phyloP scores from a whole-genome alignment of 495 filamentous ascomycete species.

The Baudoinia panamericana region DNA sequence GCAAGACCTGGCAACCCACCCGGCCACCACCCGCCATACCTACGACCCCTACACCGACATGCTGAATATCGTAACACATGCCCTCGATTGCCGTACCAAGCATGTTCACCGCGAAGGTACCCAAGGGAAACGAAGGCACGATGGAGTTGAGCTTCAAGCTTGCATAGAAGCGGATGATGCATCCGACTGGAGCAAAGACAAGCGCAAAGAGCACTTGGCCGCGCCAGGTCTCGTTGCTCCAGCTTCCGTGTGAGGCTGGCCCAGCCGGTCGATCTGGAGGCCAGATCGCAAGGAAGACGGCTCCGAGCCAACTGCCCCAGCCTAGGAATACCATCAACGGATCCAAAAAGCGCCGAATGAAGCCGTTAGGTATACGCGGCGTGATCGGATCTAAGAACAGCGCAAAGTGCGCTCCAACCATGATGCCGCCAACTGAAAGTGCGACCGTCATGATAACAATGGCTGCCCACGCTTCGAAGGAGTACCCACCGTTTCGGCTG shows the following conservation, averaged over 20 bases:
- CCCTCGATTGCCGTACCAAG: constrained; percentile 53
- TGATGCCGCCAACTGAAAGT: constrained; percentile 53
- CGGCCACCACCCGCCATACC: constrained; percentile 35
- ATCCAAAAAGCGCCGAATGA: constrained; percentile 51
- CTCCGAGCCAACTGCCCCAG: constrained; percentile 65
- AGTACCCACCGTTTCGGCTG: constrained; percentile 62
- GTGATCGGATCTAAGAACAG: constrained; percentile 42
- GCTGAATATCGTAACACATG: constrained; percentile 63
- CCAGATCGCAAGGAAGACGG: constrained; percentile 57
- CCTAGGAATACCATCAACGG: constrained; percentile 47
- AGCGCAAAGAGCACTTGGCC: constrained; percentile 61
- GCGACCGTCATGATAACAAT: constrained; percentile 56
- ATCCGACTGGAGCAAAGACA: constrained; percentile 76
- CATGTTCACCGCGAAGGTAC: constrained; percentile 79
- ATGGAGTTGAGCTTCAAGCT: constrained; percentile 55
- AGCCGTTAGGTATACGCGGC: constrained; percentile 44
- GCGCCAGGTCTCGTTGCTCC: constrained; percentile 51
- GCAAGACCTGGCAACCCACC: constrained; percentile 61
- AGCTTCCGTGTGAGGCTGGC: constrained; percentile 20
- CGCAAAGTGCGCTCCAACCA: constrained; percentile 67
- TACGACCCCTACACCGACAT: constrained; percentile 31
- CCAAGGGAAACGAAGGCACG: constrained; percentile 63
- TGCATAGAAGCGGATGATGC: constrained; percentile 57
- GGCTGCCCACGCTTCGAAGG: constrained; percentile 63
- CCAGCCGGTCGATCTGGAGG: constrained; percentile 49